Evolutionary conservation across 2,329 filamentous ascomycete species (phyloP), one percentile per base, ranked within the genome.

Genomic region (Phyllosticta capitalensis): DNA sequence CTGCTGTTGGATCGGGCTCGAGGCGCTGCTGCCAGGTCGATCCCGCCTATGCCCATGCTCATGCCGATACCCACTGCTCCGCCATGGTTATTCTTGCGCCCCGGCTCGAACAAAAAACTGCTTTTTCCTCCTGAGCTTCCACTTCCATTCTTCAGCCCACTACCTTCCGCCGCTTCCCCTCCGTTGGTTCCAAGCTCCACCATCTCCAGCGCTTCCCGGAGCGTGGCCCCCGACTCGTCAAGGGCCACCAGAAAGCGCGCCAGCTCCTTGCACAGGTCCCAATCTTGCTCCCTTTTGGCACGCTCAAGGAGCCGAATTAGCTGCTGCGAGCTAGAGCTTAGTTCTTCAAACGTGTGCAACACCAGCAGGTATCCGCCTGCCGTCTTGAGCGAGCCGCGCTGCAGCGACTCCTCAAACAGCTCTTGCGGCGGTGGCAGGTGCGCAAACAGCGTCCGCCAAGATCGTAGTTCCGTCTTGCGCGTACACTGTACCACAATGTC

Each of bases 401-500:
- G 85, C 9, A 99, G 77, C 4, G 91, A 92, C 71, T 96, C 90
- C 71, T 99, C 92, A 66, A 99, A 99, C 0, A 99, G 81, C 65
- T 94, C 89, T 67, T 91, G 87, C 3, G 92, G 90, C 0, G 92
- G 90, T 0, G 94, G 94, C 0, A 99, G 80, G 67, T 96, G 91
- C 4, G 86, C 85, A 72, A 99, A 99, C 1, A 99, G 79, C 0
- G 94, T 96, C 61, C 88, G 86, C 94, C 94, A 99, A 59, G 90
- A 95, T 48, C 92, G 85, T 7, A 96, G 85, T 70, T 99, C 94
- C 0, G 94, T 99, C 74, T 99, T 99, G 58, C 94, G 87, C 1
- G 94, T 96, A 74, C 94, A 99, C 74, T 95, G 94, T 20, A 99
- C 88, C 22, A 99, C 87, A 61, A 97, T 94, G 67, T 97, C 92